Conservation (phyloP, 139 green algal species). For the Chlorella ohadii region DNA sequence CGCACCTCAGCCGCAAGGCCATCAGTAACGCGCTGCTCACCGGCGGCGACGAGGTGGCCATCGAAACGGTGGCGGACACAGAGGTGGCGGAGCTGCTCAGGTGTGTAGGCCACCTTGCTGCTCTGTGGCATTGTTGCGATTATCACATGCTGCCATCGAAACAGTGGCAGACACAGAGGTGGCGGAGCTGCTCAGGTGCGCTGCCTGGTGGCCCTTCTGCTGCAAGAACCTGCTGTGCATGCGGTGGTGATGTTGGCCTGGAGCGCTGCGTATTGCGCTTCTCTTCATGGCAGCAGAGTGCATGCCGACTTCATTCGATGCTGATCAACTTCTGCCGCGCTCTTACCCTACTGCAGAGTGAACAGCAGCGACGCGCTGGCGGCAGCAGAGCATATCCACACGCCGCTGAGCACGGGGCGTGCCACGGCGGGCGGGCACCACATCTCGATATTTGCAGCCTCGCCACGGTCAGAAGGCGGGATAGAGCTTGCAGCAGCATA, state of each 20-base stretch:
- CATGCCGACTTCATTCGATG: neutral
- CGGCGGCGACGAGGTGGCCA: constrained; percentile 28
- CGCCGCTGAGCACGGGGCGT: neutral
- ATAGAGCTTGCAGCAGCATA: constrained; percentile 14
- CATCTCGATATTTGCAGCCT: neutral
- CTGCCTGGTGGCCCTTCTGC: too few relatives aligned
- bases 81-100: constrained; percentile 43
- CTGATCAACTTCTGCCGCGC: neutral
- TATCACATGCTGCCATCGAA: too few relatives aligned
- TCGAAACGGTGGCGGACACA: constrained; percentile 34
- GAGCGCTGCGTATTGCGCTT: too few relatives aligned
- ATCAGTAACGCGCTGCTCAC: constrained; percentile 32
- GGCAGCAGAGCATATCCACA: neutral
- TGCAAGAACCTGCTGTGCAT: too few relatives aligned
- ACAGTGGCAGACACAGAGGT: constrained; percentile 40
- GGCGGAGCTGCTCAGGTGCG: constrained; percentile 37
- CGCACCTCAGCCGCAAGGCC: constrained; percentile 47
- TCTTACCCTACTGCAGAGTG: neutral
- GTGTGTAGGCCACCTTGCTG: too few relatives aligned
- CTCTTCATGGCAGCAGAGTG: neutral
- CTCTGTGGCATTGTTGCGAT: too few relatives aligned
- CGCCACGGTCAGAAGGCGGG: neutral
- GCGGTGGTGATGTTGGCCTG: too few relatives aligned
- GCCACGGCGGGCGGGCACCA: neutral
- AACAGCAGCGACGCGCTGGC: constrained; percentile 21